phyloP scores from a whole-genome alignment of 2,329 filamentous ascomycete genomes.

The Penicillium sp. region DNA sequence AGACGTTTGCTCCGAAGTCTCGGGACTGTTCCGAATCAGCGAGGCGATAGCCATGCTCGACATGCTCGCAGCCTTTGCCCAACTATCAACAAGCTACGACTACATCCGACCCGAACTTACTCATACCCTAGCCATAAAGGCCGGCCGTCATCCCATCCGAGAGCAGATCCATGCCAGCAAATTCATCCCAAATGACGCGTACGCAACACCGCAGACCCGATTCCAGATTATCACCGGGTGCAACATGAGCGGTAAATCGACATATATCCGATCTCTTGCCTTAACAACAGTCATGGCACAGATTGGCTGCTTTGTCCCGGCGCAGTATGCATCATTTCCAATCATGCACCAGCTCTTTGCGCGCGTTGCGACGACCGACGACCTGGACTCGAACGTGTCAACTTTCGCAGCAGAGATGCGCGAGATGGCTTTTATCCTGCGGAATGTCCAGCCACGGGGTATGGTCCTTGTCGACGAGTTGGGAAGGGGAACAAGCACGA shows the following conservation, averaged over 20 bases:
- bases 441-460: constrained; percentile 74
- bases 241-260: constrained; percentile 98
- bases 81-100: constrained; percentile 67
- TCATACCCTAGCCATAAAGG: constrained; percentile 69
- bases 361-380: constrained; percentile 82
- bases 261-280: constrained; percentile 84
- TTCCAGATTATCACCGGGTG: constrained; percentile 95
- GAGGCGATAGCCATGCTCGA: constrained; percentile 86
- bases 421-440: constrained; percentile 89
- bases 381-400: constrained; percentile 84
- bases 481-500: constrained; percentile 83
- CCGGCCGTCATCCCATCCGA: constrained; percentile 74
- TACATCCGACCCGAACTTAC: constrained; percentile 71
- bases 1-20: constrained; percentile 70
- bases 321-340: constrained; percentile 77
- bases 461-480: constrained; percentile 89
- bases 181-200: constrained; percentile 89
- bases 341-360: constrained; percentile 84
- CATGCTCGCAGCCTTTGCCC: constrained; percentile 76
- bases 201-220: constrained; percentile 73
- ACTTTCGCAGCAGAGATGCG: constrained; percentile 95
- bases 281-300: constrained; percentile 92
- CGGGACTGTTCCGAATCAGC: constrained; percentile 76
- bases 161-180: constrained; percentile 69
- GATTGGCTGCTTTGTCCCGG: constrained; percentile 87